Evolutionary conservation across 208 protist genomes (phyloP), one percentile per base, ranked within the genome.

Genomic region (Herpetomonas samuelpessoai): DNA sequence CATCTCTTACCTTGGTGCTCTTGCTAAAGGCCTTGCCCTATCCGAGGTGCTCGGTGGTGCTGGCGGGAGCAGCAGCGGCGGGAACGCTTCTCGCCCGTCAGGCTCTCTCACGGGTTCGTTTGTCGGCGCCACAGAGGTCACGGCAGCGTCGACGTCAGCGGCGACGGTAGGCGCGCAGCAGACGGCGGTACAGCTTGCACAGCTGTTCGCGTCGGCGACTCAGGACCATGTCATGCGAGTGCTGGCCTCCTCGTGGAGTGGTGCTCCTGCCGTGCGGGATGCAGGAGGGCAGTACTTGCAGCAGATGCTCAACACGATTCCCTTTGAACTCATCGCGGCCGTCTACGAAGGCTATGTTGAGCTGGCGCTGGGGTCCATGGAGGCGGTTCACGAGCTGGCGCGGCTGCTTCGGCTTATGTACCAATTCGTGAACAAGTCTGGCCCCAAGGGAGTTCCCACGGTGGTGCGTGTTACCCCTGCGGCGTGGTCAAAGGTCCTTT

Each of bases 391-490:
- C 18, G 81, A 92, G 68, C 65, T 92, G 19, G 71, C 63, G 26
- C 75, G 73, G 63, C 52, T 92, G 47, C 68, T 92, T 27, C 79
- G 86, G n/a, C 57, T 89, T 4, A 68, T 88, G 61, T 74, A 74
- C 38, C 82, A 89, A 38, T 73, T 82, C 68, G 74, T 79, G 14
- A 76, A 84, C 70, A 81, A 81, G 22, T 73, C 71, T 18, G 80
- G 80, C 3, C 22, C 18, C 16, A 57, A 67, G 18, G 67, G 74
- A 2, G 61, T 71, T 2, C 29, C 44, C 6, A 65, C 66, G 3
- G 68, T 92, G 2, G 48, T 70, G 0, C 45, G 62, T 16, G 47
- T 83, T 4, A 74, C 80, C 3, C 72, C 86, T 22, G 57, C 61
- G 45, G 41, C 88, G 30, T 79, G 81, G 68, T 29, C 65, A 27